Base-by-base conservation (phyloP, 2,329 filamentous ascomycete genomes). In the Macrophomina pseudophaseolina region DNA sequence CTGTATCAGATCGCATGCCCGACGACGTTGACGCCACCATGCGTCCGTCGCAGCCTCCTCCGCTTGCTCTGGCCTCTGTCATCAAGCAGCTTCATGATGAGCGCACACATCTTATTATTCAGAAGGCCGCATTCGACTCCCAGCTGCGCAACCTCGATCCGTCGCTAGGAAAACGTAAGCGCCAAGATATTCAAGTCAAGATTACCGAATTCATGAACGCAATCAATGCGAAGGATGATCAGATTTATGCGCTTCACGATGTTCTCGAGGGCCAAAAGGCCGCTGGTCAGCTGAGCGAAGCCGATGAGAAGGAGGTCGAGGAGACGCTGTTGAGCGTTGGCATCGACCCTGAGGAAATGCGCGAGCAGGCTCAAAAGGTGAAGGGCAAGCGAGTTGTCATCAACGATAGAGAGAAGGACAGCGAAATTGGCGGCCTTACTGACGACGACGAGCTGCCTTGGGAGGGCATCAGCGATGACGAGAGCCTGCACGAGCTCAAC, bases 81-180 rank as follows among this genome's bases (percentile, higher is more conserved):
- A 89, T 97, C 76, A 95, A 96, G 79, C 86, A 88, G 7, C 82
- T 96, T 3, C 85, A 92, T 71, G 92, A 96, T 74, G 93, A 97
- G 76, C 85, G 94, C 52, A 84, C 85, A 12, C 91, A 96, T 75
- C 80, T 96, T 64, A 90, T 91, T 77, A 84, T 90, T 70, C 85
- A 90, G 72, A 85, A 93, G n/a, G 81, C 85, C 0, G 81, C 81
- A 28, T 86, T 88, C 66, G 90, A 95, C 52, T 72, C 71, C n/a
- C 76, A 75, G 58, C 60, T 68, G n/a, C 60, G 28, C 30, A 49
- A 33, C 7, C 66, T 64, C 18, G 68, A 70, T 78, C 86, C 89
- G 60, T 85, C 88, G 1, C 75, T 91, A 28, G 88, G 87, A 65
- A 88, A 87, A 70, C 85, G 87, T 40, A 86, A 89, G 71, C 86